Percentiles rank a stretch among this genome's conserved stretches.
phyloP scores from a whole-genome alignment of 139 green algal species.

The Tetratostichococcus sp. region DNA sequence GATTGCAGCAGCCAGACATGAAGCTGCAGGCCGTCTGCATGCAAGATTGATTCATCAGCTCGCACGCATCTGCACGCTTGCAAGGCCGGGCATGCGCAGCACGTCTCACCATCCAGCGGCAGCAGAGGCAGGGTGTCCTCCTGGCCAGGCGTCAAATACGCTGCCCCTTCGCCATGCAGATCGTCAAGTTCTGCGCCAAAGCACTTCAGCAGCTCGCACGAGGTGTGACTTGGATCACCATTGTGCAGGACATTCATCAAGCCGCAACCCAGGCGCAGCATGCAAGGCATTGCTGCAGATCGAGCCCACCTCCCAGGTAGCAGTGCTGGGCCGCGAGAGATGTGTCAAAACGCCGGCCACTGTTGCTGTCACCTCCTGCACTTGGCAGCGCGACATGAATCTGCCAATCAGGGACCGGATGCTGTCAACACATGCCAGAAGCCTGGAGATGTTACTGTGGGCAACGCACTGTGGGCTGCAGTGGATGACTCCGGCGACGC shows the following conservation, averaged over 20 bases:
- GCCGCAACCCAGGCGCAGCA: too few relatives aligned
- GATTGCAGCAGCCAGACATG: neutral
- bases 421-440: too few relatives aligned
- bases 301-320: slow-evolving; percentile 9
- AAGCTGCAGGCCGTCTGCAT: too few relatives aligned
- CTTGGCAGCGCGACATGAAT: too few relatives aligned
- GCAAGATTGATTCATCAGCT: neutral
- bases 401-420: too few relatives aligned
- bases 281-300: too few relatives aligned
- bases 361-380: too few relatives aligned
- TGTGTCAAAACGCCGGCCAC: neutral
- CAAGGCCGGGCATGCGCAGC: neutral
- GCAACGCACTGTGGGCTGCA: too few relatives aligned
- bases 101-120: neutral
- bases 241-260: neutral
- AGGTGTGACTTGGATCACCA: neutral
- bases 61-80: neutral
- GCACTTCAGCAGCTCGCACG: neutral
- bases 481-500: too few relatives aligned
- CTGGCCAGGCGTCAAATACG: neutral
- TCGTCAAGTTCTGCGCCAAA: neutral
- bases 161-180: neutral
- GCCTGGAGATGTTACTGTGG: too few relatives aligned
- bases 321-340: neutral
- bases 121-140: neutral